Conservation (phyloP, 129 eudicot genomes). For the Rutidosis leptorrhynchoides region DNA sequence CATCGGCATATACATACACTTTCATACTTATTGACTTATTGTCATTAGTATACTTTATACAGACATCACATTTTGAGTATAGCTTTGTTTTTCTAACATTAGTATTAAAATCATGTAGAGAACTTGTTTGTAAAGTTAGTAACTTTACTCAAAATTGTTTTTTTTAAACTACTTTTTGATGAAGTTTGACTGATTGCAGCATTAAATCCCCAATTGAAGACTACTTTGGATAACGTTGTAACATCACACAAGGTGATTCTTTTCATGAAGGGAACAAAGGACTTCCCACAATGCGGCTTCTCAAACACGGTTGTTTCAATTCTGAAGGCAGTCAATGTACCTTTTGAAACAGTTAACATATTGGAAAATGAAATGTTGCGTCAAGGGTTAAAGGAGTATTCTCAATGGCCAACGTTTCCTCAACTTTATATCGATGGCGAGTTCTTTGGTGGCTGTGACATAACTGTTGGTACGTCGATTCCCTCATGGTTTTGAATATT, state of each 20-base stretch:
- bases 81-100: neutral
- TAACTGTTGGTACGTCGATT: constrained; percentile 59
- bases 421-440: constrained; percentile 94
- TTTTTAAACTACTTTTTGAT: neutral
- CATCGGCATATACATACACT: neutral
- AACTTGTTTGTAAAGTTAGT: constrained; percentile 4
- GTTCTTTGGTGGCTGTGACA: constrained; percentile 97
- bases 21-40: neutral
- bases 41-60: neutral
- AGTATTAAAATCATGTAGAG: neutral
- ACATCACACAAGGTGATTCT: constrained; percentile 79
- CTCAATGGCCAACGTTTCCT: constrained; percentile 98
- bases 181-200: constrained; percentile 43
- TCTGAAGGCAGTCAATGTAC: constrained; percentile 57
- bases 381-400: constrained; percentile 86
- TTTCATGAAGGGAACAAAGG: constrained; percentile 97
- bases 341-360: constrained; percentile 81
- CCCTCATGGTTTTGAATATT: neutral
- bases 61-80: neutral
- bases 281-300: constrained; percentile 96
- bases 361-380: constrained; percentile 81
- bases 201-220: constrained; percentile 72
- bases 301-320: constrained; percentile 90
- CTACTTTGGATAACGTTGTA: constrained; percentile 81
- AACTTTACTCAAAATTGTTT: neutral